A percentile compares a stretch with the other conserved stretches of the same genome.
Conservation (phyloP, 139 green algal genomes). For the Nannochloris sp. region DNA sequence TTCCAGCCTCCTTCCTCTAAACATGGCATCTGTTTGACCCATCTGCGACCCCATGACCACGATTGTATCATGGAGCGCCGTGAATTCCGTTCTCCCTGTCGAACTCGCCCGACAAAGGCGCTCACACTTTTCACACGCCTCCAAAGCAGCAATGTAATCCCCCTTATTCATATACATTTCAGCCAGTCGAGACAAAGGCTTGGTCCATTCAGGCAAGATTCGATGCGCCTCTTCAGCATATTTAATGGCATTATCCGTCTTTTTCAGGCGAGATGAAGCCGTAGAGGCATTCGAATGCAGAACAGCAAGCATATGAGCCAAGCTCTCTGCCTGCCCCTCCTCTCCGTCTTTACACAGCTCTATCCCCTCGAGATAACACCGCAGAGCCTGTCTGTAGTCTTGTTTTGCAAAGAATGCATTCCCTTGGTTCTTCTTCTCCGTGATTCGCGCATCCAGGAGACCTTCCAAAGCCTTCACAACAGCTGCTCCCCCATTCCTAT, state of each 20-base stretch:
- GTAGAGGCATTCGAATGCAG: slow-evolving; percentile 32
- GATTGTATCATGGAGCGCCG: slow-evolving; percentile 39
- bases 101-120: slow-evolving; percentile 5
- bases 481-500: too few relatives aligned
- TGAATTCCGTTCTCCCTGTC: slow-evolving; percentile 31
- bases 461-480: too few relatives aligned
- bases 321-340: neutral
- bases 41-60: slow-evolving; percentile 23
- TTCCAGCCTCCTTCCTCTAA: slow-evolving; percentile 40
- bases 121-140: slow-evolving; percentile 20
- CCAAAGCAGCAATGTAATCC: slow-evolving; percentile 16
- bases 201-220: slow-evolving; percentile 38
- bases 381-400: neutral
- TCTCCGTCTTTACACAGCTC: neutral
- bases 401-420: neutral
- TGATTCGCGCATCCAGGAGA: too few relatives aligned
- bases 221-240: slow-evolving; percentile 28
- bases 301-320: neutral
- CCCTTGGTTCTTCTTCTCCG: neutral
- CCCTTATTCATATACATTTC: slow-evolving; percentile 23
- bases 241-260: slow-evolving; percentile 10
- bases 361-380: neutral
- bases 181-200: slow-evolving; percentile 40
- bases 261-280: slow-evolving; percentile 9
- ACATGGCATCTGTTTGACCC: slow-evolving; percentile 20